Percentiles rank a stretch among this genome's conserved stretches.
Conservation (phyloP, 2,329 filamentous ascomycete species). For the Fusarium bactridioides region DNA sequence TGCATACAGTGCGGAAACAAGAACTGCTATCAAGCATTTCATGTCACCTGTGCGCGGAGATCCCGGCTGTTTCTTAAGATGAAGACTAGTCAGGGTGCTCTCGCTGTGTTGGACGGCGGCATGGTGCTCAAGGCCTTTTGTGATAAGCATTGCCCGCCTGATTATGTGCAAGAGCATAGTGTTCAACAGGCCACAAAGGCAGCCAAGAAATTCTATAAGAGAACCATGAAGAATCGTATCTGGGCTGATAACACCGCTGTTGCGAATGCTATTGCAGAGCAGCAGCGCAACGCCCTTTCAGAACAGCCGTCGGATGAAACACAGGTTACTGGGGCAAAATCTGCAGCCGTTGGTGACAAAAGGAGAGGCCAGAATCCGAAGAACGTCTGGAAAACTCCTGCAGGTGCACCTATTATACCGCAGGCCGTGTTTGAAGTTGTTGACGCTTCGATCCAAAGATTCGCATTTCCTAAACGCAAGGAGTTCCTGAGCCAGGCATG, state of each 20-base stretch:
- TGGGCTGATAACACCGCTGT: slow-evolving; percentile 93
- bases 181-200: slow-evolving; percentile 82
- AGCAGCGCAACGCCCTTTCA: slow-evolving; percentile 68
- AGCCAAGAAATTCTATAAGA: slow-evolving; percentile 88
- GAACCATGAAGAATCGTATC: slow-evolving; percentile 84
- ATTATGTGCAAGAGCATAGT: slow-evolving; percentile 87
- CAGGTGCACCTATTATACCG: slow-evolving; percentile 92
- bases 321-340: slow-evolving; percentile 83
- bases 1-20: slow-evolving; percentile 99
- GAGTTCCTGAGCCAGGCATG: slow-evolving; percentile 93
- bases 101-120: slow-evolving; percentile 79
- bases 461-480: slow-evolving; percentile 82
- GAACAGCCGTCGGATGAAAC: slow-evolving; percentile 81
- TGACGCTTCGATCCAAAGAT: slow-evolving; percentile 81
- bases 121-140: slow-evolving; percentile 93
- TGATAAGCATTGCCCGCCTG: slow-evolving; percentile 89
- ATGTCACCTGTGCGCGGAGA: slow-evolving; percentile 92
- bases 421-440: slow-evolving; percentile 87
- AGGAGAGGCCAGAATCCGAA: slow-evolving; percentile 62
- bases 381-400: slow-evolving; percentile 85
- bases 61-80: slow-evolving; percentile 92
- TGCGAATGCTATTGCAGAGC: slow-evolving; percentile 80
- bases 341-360: slow-evolving; percentile 77
- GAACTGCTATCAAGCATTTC: slow-evolving; percentile 95
- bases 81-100: slow-evolving; percentile 86